Conservation (phyloP, 2,329 filamentous ascomycete genomes). For the Colletotrichum cereale region DNA sequence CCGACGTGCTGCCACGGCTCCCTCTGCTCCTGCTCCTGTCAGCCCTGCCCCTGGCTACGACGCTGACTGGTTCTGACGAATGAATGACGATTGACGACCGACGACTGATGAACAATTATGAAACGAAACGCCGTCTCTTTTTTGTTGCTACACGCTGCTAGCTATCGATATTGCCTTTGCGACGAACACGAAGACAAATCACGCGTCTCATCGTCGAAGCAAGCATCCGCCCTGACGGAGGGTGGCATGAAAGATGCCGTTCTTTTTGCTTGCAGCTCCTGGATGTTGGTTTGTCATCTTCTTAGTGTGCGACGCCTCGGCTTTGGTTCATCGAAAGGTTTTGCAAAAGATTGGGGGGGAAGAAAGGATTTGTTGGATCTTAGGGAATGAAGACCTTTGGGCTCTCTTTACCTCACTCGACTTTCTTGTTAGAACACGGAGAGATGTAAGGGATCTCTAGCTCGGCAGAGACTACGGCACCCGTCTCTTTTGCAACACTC, state of each 20-base stretch:
- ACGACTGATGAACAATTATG: background rate
- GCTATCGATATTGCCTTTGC: background rate
- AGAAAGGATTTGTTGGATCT: background rate
- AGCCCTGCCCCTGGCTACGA: constrained; percentile 35
- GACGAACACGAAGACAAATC: background rate
- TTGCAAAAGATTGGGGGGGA: background rate
- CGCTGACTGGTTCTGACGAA: constrained; percentile 31
- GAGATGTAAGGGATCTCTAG: background rate
- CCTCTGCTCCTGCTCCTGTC: constrained; percentile 16
- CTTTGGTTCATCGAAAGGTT: background rate
- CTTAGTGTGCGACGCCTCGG: background rate
- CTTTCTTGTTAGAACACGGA: background rate
- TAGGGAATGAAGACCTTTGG: background rate
- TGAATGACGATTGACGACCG: background rate
- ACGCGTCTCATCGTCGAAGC: background rate
- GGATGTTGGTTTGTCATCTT: background rate
- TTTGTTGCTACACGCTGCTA: no score
- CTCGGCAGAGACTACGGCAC: no score
- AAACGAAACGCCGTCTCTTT: background rate
- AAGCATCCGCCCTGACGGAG: background rate
- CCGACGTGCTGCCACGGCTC: constrained; percentile 31
- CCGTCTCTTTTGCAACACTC: background rate
- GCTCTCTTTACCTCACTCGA: background rate
- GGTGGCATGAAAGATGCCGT: background rate
- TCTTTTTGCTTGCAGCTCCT: background rate